phyloP scores from a whole-genome alignment of 176 grass and related monocot genomes.

The Tillandsia fasciculata region DNA sequence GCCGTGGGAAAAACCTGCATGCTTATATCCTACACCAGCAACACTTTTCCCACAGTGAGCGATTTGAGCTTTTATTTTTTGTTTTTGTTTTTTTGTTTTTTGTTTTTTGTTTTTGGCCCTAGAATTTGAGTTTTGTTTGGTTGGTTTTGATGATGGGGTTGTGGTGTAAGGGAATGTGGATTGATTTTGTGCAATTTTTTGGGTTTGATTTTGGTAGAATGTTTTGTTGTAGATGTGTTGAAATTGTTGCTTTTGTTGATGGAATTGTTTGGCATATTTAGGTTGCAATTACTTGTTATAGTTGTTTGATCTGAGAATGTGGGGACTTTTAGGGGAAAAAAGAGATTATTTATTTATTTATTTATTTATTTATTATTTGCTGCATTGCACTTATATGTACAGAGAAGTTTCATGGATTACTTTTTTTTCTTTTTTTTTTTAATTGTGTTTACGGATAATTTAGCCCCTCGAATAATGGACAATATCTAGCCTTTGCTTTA shows the following conservation, averaged over 20 bases:
- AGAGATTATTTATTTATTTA: too few species aligned
- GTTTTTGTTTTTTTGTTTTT: not conserved
- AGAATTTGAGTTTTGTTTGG: not conserved
- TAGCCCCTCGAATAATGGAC: too few species aligned
- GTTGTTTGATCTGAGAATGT: not conserved
- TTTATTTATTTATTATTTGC: too few species aligned
- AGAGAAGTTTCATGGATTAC: too few species aligned
- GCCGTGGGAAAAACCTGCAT: slow-evolving; percentile 41
- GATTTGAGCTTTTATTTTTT: not conserved
- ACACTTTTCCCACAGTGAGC: slow-evolving; percentile 31
- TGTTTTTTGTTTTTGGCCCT: not conserved
- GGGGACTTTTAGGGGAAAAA: not conserved
- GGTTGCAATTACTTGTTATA: not conserved
- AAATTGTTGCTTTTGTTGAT: too few species aligned
- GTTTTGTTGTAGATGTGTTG: too few species aligned
- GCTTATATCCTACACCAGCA: slow-evolving; percentile 46
- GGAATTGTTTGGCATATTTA: not conserved
- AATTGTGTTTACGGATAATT: too few species aligned
- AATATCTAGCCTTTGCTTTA: too few species aligned
- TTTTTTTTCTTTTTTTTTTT: too few species aligned
- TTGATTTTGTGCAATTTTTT: not conserved
- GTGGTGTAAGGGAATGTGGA: not conserved
- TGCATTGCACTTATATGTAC: not conserved
- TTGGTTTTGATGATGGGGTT: not conserved
- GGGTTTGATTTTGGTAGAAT: too few species aligned